Base-by-base conservation (phyloP, 139 green algal genomes). In the Coelastrella sp. region DNA sequence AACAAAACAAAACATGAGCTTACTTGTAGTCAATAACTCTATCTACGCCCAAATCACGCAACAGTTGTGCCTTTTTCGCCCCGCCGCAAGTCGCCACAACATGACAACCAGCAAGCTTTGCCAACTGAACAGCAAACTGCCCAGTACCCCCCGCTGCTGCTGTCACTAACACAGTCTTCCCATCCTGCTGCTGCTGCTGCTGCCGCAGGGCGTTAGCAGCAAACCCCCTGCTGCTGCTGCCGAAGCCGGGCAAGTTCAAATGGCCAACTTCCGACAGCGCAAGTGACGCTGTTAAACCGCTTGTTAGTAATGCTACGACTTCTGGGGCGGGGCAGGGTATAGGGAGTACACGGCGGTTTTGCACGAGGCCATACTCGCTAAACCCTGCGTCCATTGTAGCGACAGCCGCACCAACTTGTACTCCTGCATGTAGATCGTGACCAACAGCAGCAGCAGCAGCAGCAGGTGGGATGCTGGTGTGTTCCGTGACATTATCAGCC, bases 71-170 rank as follows among this genome's bases (percentile, higher is more conserved):
- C 94, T 99, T 99, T 61, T 93, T 93, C 17, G 79, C 73, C 10
- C 92, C 91, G 56, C 97, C 95, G 90, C 97, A 98, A 22, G 97
- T 99, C 54, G 94, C 98, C 20, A 99, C 92, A 65, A 99, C 98
- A 16, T 92, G 90, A 93, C 95, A 96, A 16, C 98, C 98, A 8
- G 94, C 94, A 8, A 96, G 79, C 94, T 97, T 97, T 19, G 96
- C 97, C 79, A 99, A 94, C 95, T 99, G 98, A 61, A 99, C 97
- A 11, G 95, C 97, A 93, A 99, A 98, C 92, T 99, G 98, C 11
- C 97, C 97, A 0, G 97, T 99, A 47, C 98, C 98, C 5, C 97
- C 97, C 2, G 98, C 98, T 5, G 98, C 98, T 7, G 98, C 98
- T 3, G 98, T 99, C 60, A 99, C 96, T 47, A 99, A 94, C 73